Percentiles rank a stretch among this genome's conserved stretches.
phyloP scores from a whole-genome alignment of 2,329 filamentous ascomycete species.

The Fusarium irregulare region DNA sequence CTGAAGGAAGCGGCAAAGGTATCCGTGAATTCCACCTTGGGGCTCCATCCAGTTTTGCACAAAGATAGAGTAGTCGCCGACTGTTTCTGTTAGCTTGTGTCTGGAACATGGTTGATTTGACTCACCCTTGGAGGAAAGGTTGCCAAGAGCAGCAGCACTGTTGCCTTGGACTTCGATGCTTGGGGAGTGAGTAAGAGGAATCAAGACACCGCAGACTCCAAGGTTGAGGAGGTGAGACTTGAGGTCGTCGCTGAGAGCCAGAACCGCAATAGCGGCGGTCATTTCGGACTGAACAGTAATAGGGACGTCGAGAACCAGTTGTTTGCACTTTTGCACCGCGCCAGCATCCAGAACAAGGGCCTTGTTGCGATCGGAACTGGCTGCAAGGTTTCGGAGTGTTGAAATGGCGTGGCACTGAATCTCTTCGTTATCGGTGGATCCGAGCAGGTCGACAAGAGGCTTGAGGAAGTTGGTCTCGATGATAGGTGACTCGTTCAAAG shows the following conservation, averaged over 20 bases:
- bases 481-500: constrained; percentile 96
- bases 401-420: constrained; percentile 99
- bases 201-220: constrained; percentile 95
- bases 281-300: constrained; percentile 98
- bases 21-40: constrained; percentile 94
- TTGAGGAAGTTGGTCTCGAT: constrained; percentile 97
- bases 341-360: constrained; percentile 96
- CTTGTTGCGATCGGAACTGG: constrained; percentile 98
- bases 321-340: constrained; percentile 98
- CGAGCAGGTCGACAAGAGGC: constrained; percentile 91
- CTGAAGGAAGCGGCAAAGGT: constrained; percentile 89
- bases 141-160: constrained; percentile 94
- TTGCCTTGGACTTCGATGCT: constrained; percentile 99
- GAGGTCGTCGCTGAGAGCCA: constrained; percentile 94
- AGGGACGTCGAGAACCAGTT: constrained; percentile 91
- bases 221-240: constrained; percentile 91
- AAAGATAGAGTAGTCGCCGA: constrained; percentile 96
- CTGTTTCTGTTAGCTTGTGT: constrained; percentile 59
- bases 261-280: constrained; percentile 98
- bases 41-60: constrained; percentile 94
- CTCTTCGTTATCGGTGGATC: constrained; percentile 96
- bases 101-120: background rate
- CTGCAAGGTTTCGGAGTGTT: constrained; percentile 92
- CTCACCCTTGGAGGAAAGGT: constrained; percentile 95
- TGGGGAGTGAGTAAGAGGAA: constrained; percentile 92